Evolutionary conservation across 164 flowering plant genomes (phyloP), one percentile per base, ranked within the genome.

Genomic region (Malania oleifera): DNA sequence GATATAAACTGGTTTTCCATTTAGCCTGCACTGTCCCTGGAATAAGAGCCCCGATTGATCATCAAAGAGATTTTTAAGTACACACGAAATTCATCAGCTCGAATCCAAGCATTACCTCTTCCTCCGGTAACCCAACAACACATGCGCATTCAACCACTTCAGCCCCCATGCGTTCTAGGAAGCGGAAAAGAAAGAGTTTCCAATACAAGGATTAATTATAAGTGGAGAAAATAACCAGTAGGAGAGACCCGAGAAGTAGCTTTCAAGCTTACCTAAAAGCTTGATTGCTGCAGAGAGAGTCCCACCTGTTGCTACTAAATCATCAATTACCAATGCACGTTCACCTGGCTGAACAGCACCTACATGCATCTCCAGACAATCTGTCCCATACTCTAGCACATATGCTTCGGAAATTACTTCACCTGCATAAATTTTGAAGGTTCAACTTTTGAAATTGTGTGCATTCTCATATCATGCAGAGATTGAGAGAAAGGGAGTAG

Each of bases 61-160:
- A 15, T 41, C 41, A 46, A 19, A 52, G n/a, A n/a, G n/a, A n/a
- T n/a, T n/a, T n/a, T n/a, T n/a, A n/a, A n/a, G n/a, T n/a, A n/a
- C n/a, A n/a, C n/a, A n/a, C n/a, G n/a, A n/a, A n/a, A 3, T 47
- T 19, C 18, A 1, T 47, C 13, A 8, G 14, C 51, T 6, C 23
- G n/a, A 5, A 9, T 48, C 15, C 5, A 35, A 34, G 41, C 48
- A 40, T 64, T 73, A 86, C 98, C 95, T 84, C 75, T 44, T 78
- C 68, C 66, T 84, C 88, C 26, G 83, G 89, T 76, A 87, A 56
- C 19, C 96, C 98, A 26, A 92, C 72, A 46, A 92, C 88, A 62
- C 98, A 92, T 12, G 89, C 98, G 66, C 98, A 92, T 62, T 92
- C 96, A 11, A 84, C 84, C 25, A 92, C 98, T 63, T 85, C 87